phyloP scores from a whole-genome alignment of 331 rosid species.

The Quercus phellos region DNA sequence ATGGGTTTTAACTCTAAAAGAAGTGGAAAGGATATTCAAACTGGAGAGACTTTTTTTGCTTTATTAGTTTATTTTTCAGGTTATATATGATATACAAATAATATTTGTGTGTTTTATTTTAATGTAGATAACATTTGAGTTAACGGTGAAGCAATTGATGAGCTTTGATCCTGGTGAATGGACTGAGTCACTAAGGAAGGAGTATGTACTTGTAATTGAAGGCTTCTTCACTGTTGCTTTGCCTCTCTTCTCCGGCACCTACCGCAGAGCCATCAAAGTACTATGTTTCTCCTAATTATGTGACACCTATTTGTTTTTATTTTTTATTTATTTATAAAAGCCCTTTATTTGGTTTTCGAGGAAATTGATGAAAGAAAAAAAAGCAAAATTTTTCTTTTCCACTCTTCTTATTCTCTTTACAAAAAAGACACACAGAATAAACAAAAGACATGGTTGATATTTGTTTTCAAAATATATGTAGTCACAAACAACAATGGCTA shows the following conservation, averaged over 20 bases:
- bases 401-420: no score
- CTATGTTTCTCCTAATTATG: neutral
- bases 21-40: no score
- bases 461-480: no score
- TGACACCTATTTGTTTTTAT: no score
- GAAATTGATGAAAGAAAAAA: no score
- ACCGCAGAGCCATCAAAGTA: conserved; percentile 80
- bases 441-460: no score
- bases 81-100: neutral
- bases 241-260: conserved; percentile 76
- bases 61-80: neutral
- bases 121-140: conserved; percentile 85
- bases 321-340: no score
- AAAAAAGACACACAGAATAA: no score
- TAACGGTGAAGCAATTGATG: conserved; percentile 93
- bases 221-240: conserved; percentile 85
- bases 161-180: conserved; percentile 92
- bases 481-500: no score
- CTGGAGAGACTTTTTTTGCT: no score
- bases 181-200: conserved; percentile 75
- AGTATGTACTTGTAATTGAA: conserved; percentile 81
- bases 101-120: neutral
- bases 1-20: neutral
- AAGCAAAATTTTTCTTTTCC: no score
- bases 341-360: neutral